A percentile compares a stretch with the other conserved stretches of the same genome.
Conservation (phyloP, 2,329 filamentous ascomycete species). For the Lasiodiplodia gonubiensis region DNA sequence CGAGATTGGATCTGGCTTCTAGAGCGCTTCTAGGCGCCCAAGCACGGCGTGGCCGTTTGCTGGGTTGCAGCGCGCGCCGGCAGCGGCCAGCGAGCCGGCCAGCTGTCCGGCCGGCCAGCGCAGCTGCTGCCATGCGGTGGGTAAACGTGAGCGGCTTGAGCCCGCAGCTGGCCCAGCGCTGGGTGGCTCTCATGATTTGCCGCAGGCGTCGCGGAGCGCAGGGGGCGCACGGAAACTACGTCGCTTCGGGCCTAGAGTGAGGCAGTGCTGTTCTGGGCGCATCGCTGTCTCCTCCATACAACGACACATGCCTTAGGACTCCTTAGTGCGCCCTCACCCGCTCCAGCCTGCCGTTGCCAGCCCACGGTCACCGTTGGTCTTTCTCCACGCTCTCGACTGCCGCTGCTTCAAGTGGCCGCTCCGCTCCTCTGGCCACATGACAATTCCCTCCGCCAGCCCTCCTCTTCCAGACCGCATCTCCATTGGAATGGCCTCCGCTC, state of each 20-base stretch:
- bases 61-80: background rate
- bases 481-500: slow-evolving; percentile 21
- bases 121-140: slow-evolving; percentile 18
- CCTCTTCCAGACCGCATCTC: slow-evolving; percentile 18
- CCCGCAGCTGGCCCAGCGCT: slow-evolving; percentile 9
- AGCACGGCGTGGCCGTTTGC: background rate
- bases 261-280: slow-evolving; percentile 28
- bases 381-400: slow-evolving; percentile 1
- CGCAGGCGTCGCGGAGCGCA: slow-evolving; percentile 17
- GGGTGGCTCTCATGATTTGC: slow-evolving; percentile 26
- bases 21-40: slow-evolving; percentile 16
- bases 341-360: slow-evolving; percentile 10
- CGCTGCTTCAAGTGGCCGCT: slow-evolving; percentile 14
- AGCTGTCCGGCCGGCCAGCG: slow-evolving; percentile 7
- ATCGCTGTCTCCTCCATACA: slow-evolving; percentile 24
- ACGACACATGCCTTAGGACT: slow-evolving; percentile 26
- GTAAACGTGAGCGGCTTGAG: slow-evolving; percentile 10
- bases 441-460: background rate
- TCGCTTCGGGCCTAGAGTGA: slow-evolving; percentile 15
- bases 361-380: background rate
- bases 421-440: slow-evolving; percentile 12
- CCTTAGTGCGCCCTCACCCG: slow-evolving; percentile 22
- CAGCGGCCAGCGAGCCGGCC: background rate
- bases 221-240: slow-evolving; percentile 24
- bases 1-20: slow-evolving; percentile 19